Base-by-base conservation (phyloP, 2,329 filamentous ascomycete species). In the Dissoconium aciculare region DNA sequence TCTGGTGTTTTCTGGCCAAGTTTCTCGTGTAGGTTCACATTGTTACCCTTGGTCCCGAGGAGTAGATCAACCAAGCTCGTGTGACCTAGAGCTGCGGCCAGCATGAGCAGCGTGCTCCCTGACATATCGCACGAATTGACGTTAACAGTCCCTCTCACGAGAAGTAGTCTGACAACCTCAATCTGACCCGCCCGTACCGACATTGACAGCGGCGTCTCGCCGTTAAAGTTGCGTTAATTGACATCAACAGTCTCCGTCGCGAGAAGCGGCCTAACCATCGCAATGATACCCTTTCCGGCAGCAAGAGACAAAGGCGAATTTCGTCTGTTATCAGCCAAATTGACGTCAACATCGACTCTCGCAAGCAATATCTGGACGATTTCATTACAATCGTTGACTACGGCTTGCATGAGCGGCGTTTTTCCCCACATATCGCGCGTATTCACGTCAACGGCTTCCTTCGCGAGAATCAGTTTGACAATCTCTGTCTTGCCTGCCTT, bases 201-300 rank as follows among this genome's bases (percentile, higher is more conserved):
- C n/a, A n/a, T n/a, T n/a, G n/a, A n/a, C n/a, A n/a, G n/a, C n/a
- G n/a, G n/a, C n/a, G n/a, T n/a, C n/a, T n/a, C n/a, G n/a, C n/a
- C n/a, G n/a, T n/a, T n/a, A n/a, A n/a, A n/a, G n/a, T n/a, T n/a
- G n/a, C n/a, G n/a, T n/a, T n/a, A n/a, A 23, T 23, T 23, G 19
- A 23, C 19, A n/a, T 23, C 19, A 26, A 21, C 16, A n/a, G 8
- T n/a, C 27, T 26, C 3, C 15, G 25, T 12, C 16, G 28, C 9
- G 31, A 33, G 12, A 27, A 28, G 31, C 31, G 28, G 17, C 19
- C n/a, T n/a, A n/a, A 23, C 19, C 8, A 23, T 23, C 19, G 19
- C 19, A 23, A 8, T 23, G n/a, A 8, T 8, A n/a, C 19, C 19
- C 8, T 23, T 23, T 23, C n/a, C n/a, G 8, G 19, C 19, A 23